A percentile compares a stretch with the other conserved stretches of the same genome.
These are phyloP conservation scores for Petrea volubilis DNA, from an alignment of 257 asterid species.

Conservation along the genomic window DNA sequence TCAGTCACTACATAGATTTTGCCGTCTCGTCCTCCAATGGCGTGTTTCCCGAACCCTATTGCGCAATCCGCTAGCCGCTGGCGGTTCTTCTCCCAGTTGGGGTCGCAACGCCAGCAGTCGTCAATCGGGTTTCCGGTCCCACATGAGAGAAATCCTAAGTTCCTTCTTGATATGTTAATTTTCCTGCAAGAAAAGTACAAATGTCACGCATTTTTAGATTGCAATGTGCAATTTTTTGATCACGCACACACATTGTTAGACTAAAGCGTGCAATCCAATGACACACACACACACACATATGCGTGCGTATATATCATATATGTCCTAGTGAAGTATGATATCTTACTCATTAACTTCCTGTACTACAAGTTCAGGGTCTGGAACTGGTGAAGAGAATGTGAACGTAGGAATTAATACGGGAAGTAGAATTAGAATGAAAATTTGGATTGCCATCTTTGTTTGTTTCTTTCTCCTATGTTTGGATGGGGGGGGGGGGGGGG, in stretches of 20 bases:
- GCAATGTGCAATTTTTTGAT: background rate
- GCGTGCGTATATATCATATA: too few relatives aligned
- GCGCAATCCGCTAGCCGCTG: constrained; percentile 76
- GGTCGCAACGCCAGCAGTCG: constrained; percentile 97
- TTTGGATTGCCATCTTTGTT: constrained; percentile 30
- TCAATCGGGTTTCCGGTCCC: constrained; percentile 88
- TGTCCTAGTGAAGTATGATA: background rate
- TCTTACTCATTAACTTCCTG: constrained; percentile 77
- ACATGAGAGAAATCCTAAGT: constrained; percentile 66
- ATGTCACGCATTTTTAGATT: background rate
- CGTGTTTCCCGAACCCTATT: constrained; percentile 86
- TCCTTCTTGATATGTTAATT: constrained; percentile 70
- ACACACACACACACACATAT: too few relatives aligned
- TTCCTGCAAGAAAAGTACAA: constrained; percentile 45
- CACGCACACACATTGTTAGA: background rate
- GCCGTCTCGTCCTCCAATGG: constrained; percentile 81
- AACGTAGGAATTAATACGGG: constrained; percentile 28
- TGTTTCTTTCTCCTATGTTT: background rate
- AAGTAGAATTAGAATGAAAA: constrained; percentile 34
- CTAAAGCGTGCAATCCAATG: background rate
- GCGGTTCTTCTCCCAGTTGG: constrained; percentile 72
- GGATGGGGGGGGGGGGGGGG: background rate
- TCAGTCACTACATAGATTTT: constrained; percentile 69
- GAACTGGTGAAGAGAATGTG: constrained; percentile 56
- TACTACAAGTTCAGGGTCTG: constrained; percentile 69